phyloP scores from a whole-genome alignment of 1,284 basidiomycete species.

The Laetiporus sulphureus region DNA sequence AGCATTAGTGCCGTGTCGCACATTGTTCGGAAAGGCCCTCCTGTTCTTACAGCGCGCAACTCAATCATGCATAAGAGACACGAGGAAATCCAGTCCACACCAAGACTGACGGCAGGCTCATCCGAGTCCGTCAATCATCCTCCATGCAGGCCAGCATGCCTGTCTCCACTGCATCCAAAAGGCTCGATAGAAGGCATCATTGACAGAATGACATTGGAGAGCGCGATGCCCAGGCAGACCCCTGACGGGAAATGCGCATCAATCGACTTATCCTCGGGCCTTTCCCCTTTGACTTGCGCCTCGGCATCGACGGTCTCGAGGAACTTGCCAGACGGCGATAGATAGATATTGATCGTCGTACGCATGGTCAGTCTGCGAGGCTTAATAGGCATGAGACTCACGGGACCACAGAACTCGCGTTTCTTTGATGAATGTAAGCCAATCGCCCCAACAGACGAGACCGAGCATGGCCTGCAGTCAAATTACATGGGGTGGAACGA shows the following conservation, averaged over 20 bases:
- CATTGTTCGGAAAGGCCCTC: conserved; percentile 80
- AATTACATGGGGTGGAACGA: neutral
- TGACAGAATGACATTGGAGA: conserved; percentile 75
- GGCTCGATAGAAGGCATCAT: conserved; percentile 84
- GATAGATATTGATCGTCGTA: conserved; percentile 80
- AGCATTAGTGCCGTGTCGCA: conserved; percentile 90
- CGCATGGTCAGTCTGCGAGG: conserved; percentile 78
- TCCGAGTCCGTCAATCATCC: conserved; percentile 66
- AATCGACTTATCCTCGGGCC: conserved; percentile 61
- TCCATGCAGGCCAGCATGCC: conserved; percentile 74
- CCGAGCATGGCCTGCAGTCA: conserved; percentile 62
- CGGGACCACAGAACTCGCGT: conserved; percentile 49
- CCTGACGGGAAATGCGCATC: conserved; percentile 92
- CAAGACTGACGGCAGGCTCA: conserved; percentile 45
- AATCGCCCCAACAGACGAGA: conserved; percentile 86
- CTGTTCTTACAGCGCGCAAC: conserved; percentile 46
- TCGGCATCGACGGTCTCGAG: conserved; percentile 71
- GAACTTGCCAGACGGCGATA: conserved; percentile 71
- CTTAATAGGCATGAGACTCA: conserved; percentile 6
- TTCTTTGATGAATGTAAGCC: conserved; percentile 92
- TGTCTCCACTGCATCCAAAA: conserved; percentile 89
- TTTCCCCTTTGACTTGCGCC: conserved; percentile 27
- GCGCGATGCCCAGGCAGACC: conserved; percentile 83
- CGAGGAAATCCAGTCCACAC: too few species aligned
- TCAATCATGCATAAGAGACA: too few species aligned